Percentiles rank a stretch among this genome's conserved stretches.
Conservation (phyloP, 2,329 filamentous ascomycete species). For the Trichoderma sp. region DNA sequence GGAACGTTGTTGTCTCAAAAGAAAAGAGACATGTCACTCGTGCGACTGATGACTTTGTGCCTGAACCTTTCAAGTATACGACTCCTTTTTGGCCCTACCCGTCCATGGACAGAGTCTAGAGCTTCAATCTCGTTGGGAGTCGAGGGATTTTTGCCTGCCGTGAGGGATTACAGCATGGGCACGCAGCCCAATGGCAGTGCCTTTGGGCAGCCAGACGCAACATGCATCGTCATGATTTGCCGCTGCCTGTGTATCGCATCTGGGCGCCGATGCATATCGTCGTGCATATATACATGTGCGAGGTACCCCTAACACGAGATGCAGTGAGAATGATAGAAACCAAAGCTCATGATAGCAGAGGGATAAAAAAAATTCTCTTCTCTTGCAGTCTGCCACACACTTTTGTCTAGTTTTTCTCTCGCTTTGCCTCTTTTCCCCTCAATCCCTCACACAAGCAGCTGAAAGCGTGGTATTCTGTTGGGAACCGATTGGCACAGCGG, state of each 20-base stretch:
- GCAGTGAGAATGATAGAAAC: background rate
- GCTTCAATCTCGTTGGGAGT: background rate
- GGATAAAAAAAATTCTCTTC: background rate
- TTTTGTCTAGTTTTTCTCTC: background rate
- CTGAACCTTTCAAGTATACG: background rate
- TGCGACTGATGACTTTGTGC: background rate
- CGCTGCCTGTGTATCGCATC: background rate
- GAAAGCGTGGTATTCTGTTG: slow-evolving; percentile 12
- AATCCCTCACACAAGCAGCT: background rate
- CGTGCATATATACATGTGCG: background rate
- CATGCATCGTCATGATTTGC: background rate
- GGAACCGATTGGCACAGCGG: slow-evolving; percentile 16
- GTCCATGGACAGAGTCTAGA: background rate
- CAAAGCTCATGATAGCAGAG: background rate
- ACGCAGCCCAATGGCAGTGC: slow-evolving; percentile 5
- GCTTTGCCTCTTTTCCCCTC: background rate
- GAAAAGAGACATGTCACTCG: background rate
- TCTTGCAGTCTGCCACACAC: background rate
- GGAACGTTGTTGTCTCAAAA: background rate
- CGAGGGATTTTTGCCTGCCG: slow-evolving; percentile 9
- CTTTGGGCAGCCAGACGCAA: slow-evolving; percentile 2
- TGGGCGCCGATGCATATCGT: slow-evolving; percentile 20
- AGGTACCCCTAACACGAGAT: background rate
- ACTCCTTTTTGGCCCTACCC: background rate
- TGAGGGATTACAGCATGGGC: slow-evolving; percentile 1